A percentile compares a stretch with the other conserved stretches of the same genome.
phyloP scores from a whole-genome alignment of 2,329 filamentous ascomycete species.

The Monosporascus sp. region DNA sequence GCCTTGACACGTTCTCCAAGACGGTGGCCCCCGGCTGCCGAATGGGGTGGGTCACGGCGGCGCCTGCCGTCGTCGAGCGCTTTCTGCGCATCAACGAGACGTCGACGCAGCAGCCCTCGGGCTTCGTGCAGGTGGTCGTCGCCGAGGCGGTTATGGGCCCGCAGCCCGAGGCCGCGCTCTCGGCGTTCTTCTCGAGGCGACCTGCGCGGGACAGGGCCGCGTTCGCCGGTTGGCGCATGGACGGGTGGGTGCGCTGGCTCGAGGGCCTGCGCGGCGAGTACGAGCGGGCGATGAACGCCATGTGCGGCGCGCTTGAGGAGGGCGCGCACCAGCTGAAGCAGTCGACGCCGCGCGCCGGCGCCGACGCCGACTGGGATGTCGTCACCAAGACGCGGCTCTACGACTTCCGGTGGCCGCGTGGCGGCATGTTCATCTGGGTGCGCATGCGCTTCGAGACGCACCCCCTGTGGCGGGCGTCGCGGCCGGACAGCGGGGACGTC shows the following conservation, averaged over 20 bases:
- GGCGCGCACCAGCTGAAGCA: slow-evolving; percentile 62
- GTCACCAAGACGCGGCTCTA: slow-evolving; percentile 70
- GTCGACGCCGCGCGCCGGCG: slow-evolving; percentile 40
- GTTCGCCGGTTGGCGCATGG: slow-evolving; percentile 65
- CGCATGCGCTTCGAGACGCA: slow-evolving; percentile 67
- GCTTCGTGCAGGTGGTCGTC: slow-evolving; percentile 82
- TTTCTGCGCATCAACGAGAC: slow-evolving; percentile 69
- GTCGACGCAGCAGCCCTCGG: slow-evolving; percentile 77
- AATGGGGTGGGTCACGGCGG: slow-evolving; percentile 84
- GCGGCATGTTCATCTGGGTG: slow-evolving; percentile 91
- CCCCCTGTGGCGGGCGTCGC: slow-evolving; percentile 51
- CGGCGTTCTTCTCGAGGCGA: slow-evolving; percentile 37
- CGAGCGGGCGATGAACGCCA: slow-evolving; percentile 75
- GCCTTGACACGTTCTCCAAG: slow-evolving; percentile 92
- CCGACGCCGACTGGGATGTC: slow-evolving; percentile 65
- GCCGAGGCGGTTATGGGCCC: slow-evolving; percentile 72
- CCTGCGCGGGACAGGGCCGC: slow-evolving; percentile 42
- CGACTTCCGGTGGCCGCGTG: slow-evolving; percentile 73
- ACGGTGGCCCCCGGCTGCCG: slow-evolving; percentile 86
- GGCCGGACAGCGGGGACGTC: slow-evolving; percentile 24
- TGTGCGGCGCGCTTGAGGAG: slow-evolving; percentile 69
- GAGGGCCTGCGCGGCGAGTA: slow-evolving; percentile 78
- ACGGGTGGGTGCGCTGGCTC: slow-evolving; percentile 89
- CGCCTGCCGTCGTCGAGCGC: slow-evolving; percentile 72
- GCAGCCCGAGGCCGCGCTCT: slow-evolving; percentile 44